A percentile compares a stretch with the other conserved stretches of the same genome.
Evolutionary conservation across 2,329 filamentous ascomycete genomes (phyloP).

Genomic region (Penicillium sp.): DNA sequence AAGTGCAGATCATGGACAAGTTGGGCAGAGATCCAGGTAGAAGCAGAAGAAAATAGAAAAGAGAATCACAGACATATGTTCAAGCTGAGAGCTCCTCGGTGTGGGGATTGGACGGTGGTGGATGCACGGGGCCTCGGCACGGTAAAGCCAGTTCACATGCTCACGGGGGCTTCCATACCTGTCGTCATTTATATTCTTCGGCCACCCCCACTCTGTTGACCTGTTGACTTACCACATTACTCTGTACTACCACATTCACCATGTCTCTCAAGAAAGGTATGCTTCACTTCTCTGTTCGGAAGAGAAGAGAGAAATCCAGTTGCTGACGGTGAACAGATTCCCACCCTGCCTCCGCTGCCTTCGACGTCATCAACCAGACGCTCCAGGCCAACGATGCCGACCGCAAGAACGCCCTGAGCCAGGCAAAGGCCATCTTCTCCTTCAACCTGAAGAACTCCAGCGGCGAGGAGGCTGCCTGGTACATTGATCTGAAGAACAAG

Average conservation of each 20-base stretch:
- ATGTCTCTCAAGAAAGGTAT: constrained; percentile 74
- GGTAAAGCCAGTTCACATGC: constrained; percentile 26
- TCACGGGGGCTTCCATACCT: constrained; percentile 4
- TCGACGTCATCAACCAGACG: constrained; percentile 76
- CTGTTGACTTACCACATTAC: not conserved
- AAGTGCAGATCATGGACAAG: constrained; percentile 1
- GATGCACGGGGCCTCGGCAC: constrained; percentile 22
- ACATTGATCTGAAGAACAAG: constrained; percentile 90
- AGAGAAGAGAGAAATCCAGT: constrained; percentile 9
- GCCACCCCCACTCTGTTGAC: constrained; percentile 7
- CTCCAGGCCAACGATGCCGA: constrained; percentile 67
- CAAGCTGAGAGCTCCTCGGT: not conserved
- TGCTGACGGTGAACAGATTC: constrained; percentile 52
- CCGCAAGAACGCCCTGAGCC: constrained; percentile 83
- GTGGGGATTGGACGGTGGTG: constrained; percentile 4
- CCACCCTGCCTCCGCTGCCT: constrained; percentile 86
- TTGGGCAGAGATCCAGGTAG: not conserved
- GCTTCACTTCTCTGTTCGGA: constrained; percentile 16
- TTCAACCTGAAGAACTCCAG: constrained; percentile 87
- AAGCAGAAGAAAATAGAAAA: not conserved
- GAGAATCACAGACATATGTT: constrained; percentile 1
- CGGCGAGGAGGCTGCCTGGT: constrained; percentile 80
- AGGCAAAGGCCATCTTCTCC: constrained; percentile 79
- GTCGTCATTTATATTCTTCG: constrained; percentile 25
- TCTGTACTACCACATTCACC: constrained; percentile 29